Percentiles rank a stretch among this genome's conserved stretches.
These are phyloP conservation scores for Apiospora arundinis DNA, from an alignment of 2,329 filamentous ascomycete species.

Conservation along the genomic window DNA sequence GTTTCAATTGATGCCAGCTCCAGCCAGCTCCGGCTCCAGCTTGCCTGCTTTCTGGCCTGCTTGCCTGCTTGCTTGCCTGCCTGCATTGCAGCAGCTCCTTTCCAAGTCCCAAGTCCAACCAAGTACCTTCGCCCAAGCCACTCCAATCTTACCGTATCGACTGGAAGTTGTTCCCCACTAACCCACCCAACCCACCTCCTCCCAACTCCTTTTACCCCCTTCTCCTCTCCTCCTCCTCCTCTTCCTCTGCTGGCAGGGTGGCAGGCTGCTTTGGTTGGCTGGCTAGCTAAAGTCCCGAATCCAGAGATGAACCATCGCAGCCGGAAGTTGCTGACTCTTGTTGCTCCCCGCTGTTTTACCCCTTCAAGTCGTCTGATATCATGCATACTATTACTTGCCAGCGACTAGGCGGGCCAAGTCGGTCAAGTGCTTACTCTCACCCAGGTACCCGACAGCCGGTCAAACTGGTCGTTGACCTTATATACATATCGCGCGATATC, in stretches of 20 bases:
- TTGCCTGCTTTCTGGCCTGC: not conserved
- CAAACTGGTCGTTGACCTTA: not conserved
- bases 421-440: slow-evolving; percentile 10
- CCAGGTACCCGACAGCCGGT: not conserved
- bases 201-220: slow-evolving; percentile 2
- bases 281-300: slow-evolving; percentile 8
- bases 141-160: slow-evolving; percentile 9
- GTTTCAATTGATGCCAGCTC: slow-evolving; percentile 12
- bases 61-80: no score
- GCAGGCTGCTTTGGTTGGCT: not conserved
- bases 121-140: slow-evolving; percentile 6
- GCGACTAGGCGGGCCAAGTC: not conserved
- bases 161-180: not conserved
- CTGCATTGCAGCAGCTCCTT: not conserved
- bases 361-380: slow-evolving; percentile 12
- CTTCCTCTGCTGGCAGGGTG: no score
- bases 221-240: not conserved
- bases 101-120: no score
- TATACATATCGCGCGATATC: not conserved
- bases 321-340: not conserved
- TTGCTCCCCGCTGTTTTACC: not conserved
- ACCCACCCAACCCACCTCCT: not conserved
- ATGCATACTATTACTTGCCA: not conserved
- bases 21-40: not conserved
- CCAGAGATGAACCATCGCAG: slow-evolving; percentile 2